A percentile compares a stretch with the other conserved stretches of the same genome.
Conservation (phyloP, 176 grass and related monocot genomes). For the Carex pumila region DNA sequence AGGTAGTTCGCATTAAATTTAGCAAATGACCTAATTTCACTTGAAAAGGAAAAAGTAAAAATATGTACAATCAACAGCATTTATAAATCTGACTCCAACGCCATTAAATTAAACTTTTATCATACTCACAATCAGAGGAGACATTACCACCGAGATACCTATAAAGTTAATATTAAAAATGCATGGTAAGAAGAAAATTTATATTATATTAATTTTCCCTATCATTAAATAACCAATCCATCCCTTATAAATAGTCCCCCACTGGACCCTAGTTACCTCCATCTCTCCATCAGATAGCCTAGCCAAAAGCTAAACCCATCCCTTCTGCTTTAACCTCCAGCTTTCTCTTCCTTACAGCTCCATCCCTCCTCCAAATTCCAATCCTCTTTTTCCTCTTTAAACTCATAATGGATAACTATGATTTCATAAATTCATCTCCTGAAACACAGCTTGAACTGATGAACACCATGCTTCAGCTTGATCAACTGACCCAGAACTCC, state of each 20-base stretch:
- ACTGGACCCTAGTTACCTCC: constrained; percentile 23
- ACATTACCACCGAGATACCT: neutral
- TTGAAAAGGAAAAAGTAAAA: neutral
- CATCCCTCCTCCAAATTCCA: neutral
- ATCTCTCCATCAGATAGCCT: constrained; percentile 25
- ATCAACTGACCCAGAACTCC: constrained; percentile 45
- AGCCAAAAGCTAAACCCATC: constrained; percentile 10
- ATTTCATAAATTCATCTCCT: constrained; percentile 47
- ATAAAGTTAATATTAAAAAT: constrained; percentile 3
- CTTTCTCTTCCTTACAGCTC: constrained; percentile 6
- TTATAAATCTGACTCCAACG: neutral
- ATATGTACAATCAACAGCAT: neutral
- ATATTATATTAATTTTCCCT: neutral
- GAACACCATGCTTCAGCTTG: constrained; percentile 76
- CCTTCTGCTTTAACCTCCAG: neutral
- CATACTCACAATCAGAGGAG: neutral
- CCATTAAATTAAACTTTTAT: neutral
- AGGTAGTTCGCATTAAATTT: neutral
- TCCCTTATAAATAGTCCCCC: constrained; percentile 53
- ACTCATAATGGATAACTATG: constrained; percentile 21
- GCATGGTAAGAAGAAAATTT: neutral
- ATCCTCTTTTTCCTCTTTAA: neutral
- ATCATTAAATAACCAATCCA: constrained; percentile 29
- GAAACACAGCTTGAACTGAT: constrained; percentile 76
- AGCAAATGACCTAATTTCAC: neutral